A percentile compares a stretch with the other conserved stretches of the same genome.
Evolutionary conservation across 148 eudicot genomes (phyloP).

Genomic region (Linanthus parryae): DNA sequence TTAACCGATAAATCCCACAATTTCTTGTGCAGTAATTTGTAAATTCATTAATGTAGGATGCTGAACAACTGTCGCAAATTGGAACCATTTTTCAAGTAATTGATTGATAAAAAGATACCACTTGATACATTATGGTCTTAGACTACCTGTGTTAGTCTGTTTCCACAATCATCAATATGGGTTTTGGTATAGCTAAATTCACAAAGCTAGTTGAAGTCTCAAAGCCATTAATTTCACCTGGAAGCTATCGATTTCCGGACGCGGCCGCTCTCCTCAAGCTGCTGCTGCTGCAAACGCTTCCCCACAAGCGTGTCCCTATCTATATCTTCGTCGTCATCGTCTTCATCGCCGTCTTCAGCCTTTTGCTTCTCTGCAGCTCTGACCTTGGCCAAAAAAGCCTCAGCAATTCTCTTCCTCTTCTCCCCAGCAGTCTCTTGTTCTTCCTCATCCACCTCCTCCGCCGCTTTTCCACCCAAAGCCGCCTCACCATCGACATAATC

Average conservation of each 20-base stretch:
- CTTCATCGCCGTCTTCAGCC: slow-evolving; percentile 33
- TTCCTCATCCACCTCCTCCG: slow-evolving; percentile 22
- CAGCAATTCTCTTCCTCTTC: slow-evolving; percentile 32
- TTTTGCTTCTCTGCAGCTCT: slow-evolving; percentile 20
- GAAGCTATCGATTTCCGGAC: slow-evolving; percentile 60
- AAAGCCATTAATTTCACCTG: no score
- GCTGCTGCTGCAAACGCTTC: slow-evolving; percentile 57
- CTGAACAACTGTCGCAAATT: no score
- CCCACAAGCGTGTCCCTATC: slow-evolving; percentile 58
- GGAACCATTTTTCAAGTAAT: no score
- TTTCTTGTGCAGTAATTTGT: no score
- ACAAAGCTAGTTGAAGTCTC: no score
- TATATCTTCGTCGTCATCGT: slow-evolving; percentile 29
- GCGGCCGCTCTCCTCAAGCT: slow-evolving; percentile 86
- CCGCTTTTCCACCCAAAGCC: slow-evolving; percentile 8
- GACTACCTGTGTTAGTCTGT: no score
- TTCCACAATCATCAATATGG: no score
- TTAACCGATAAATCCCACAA: no score
- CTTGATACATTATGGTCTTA: no score
- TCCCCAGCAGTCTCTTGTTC: slow-evolving; percentile 46
- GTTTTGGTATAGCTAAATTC: no score
- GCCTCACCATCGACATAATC: slow-evolving; percentile 8
- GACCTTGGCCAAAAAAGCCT: slow-evolving; percentile 18
- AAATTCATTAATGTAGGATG: no score
- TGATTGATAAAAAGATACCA: no score